phyloP scores from a whole-genome alignment of 176 grass and related monocot species.

The Carex littledalei region DNA sequence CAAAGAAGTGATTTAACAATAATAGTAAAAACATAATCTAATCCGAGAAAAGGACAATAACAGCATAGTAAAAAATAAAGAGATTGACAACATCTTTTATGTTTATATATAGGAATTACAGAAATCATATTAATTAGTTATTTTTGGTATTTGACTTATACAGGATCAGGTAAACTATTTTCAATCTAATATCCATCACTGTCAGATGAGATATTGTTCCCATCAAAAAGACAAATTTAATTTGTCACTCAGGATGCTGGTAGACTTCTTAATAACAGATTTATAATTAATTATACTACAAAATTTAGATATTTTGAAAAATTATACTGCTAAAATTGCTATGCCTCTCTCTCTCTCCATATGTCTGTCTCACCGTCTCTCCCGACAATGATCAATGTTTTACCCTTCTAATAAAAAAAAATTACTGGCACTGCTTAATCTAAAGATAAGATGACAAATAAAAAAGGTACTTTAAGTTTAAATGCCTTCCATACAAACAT shows the following conservation, averaged over 20 bases:
- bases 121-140: background rate
- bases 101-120: background rate
- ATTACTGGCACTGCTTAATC: background rate
- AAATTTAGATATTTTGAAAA: no score
- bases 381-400: background rate
- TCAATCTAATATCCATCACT: background rate
- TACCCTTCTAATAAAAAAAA: background rate
- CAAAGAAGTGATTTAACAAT: background rate
- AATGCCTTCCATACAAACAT: no score
- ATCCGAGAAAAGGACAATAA: background rate
- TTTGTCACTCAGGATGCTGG: background rate
- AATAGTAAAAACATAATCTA: background rate
- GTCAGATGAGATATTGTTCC: background rate
- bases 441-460: background rate
- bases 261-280: background rate
- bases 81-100: background rate
- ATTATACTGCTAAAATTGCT: no score
- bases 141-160: background rate
- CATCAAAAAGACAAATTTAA: background rate
- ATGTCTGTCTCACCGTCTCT: background rate
- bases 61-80: background rate
- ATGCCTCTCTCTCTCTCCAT: no score
- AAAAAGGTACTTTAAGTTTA: background rate
- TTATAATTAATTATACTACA: background rate
- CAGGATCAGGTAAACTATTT: conserved; percentile 1